A percentile compares a stretch with the other conserved stretches of the same genome.
Conservation (phyloP, 2,329 filamentous ascomycete genomes). For the Byssothecium circinans region DNA sequence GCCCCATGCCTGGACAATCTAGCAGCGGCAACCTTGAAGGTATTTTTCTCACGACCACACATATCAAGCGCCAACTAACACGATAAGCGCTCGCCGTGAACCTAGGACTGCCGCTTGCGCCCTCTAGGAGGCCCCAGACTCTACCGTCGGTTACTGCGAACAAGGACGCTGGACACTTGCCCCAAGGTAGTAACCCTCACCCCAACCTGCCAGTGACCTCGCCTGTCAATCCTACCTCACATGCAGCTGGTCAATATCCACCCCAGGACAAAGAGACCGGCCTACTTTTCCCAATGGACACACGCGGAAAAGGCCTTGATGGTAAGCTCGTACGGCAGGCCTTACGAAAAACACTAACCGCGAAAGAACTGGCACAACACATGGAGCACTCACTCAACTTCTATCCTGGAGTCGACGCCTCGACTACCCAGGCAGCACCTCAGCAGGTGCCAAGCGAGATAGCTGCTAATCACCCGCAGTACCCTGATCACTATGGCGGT, state of each 20-base stretch:
- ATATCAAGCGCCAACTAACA: neutral
- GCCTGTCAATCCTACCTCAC: neutral
- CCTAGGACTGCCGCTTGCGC: neutral
- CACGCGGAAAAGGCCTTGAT: slow-evolving; percentile 7
- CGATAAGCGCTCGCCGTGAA: neutral
- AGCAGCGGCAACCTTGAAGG: neutral
- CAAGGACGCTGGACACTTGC: neutral
- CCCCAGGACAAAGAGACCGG: neutral
- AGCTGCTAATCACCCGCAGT: neutral
- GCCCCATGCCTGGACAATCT: neutral
- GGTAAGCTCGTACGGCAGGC: slow-evolving; percentile 26
- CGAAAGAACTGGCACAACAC: slow-evolving; percentile 20
- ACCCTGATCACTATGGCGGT: neutral
- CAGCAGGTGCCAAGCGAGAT: neutral
- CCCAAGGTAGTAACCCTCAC: too few relatives aligned
- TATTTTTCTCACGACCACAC: neutral
- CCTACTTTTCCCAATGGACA: neutral
- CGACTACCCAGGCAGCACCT: neutral
- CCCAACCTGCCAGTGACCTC: neutral
- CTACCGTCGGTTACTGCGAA: neutral
- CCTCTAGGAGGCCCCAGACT: neutral
- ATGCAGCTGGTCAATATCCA: neutral
- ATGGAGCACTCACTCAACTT: slow-evolving; percentile 8
- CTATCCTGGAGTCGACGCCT: neutral
- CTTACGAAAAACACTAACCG: slow-evolving; percentile 23